Percentiles rank a stretch among this genome's conserved stretches.
These are phyloP conservation scores for Leptoxyphium fumago DNA, from an alignment of 2,329 filamentous ascomycete genomes.

Conservation along the genomic window DNA sequence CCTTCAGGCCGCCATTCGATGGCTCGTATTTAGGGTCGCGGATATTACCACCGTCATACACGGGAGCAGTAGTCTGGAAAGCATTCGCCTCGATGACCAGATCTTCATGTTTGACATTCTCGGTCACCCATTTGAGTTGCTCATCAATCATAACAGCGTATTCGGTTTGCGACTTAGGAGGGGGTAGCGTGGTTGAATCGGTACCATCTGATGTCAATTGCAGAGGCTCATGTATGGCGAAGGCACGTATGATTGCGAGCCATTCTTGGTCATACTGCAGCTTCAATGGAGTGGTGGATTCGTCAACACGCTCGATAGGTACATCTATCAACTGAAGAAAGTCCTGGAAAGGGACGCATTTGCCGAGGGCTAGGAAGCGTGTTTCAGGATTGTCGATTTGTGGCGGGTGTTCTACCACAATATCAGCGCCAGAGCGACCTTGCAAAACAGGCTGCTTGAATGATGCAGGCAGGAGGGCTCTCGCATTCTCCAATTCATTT, in stretches of 20 bases:
- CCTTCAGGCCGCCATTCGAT: conserved; percentile 39
- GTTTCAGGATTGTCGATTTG: conserved; percentile 67
- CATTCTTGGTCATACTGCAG: conserved; percentile 85
- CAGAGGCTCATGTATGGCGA: conserved; percentile 46
- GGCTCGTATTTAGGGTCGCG: conserved; percentile 13
- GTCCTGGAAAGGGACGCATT: conserved; percentile 64
- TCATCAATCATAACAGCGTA: conserved; percentile 55
- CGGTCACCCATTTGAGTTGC: conserved; percentile 66
- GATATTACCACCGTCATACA: conserved; percentile 31
- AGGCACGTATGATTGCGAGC: conserved; percentile 81
- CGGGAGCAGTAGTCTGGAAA: conserved; percentile 61
- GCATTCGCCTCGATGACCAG: conserved; percentile 57
- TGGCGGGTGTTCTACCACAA: conserved; percentile 29
- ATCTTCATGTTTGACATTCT: conserved; percentile 47
- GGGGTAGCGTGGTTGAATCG: conserved; percentile 25
- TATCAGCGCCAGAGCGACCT: background rate
- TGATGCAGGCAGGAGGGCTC: conserved; percentile 61
- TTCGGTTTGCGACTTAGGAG: conserved; percentile 39
- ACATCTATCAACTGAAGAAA: conserved; percentile 71
- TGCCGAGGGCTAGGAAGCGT: conserved; percentile 79
- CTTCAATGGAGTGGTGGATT: conserved; percentile 32
- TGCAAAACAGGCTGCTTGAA: conserved; percentile 44
- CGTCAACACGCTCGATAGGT: conserved; percentile 9
- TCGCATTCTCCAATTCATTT: conserved; percentile 16
- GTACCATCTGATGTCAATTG: conserved; percentile 42